Conservation (phyloP, 805 yeast species). For the Priceomyces haplophilus region DNA sequence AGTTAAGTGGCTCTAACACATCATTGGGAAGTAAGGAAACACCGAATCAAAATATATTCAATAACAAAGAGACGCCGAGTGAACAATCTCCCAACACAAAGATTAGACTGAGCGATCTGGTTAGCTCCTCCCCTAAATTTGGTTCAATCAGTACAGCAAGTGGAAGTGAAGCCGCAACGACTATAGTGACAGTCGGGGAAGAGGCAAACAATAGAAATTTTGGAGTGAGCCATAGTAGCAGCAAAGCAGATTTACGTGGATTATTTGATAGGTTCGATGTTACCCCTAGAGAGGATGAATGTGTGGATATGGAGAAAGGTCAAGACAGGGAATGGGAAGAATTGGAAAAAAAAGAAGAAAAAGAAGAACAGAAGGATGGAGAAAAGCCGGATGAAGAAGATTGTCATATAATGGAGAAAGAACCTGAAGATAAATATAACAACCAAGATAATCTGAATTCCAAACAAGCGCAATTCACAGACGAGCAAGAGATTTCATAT, state of each 20-base stretch:
- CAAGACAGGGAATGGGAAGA: conserved; percentile 5
- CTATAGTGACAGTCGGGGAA: conserved; percentile 18
- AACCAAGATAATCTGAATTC: neutral
- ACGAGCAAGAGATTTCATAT: neutral
- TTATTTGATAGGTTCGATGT: conserved; percentile 36
- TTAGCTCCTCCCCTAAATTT: conserved; percentile 7
- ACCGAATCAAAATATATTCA: conserved; percentile 15
- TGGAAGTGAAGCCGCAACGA: conserved; percentile 20
- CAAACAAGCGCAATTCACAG: neutral
- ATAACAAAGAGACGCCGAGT: conserved; percentile 10
- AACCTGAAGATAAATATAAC: conserved; percentile 5
- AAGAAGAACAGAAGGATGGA: conserved; percentile 1
- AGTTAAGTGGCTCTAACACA: conserved; percentile 4
- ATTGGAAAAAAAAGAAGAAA: conserved; percentile 5
- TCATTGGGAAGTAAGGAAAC: conserved; percentile 14
- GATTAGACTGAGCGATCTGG: conserved; percentile 2
- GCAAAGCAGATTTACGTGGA: conserved; percentile 25
- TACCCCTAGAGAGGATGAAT: conserved; percentile 7
- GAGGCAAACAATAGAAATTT: conserved; percentile 5
- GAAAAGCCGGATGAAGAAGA: neutral
- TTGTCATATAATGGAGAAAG: conserved; percentile 1
- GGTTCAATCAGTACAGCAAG: conserved; percentile 8
- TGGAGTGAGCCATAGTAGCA: neutral
- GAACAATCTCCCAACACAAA: conserved; percentile 10
- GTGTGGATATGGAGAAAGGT: conserved; percentile 4